Conservation (phyloP, 768 basidiomycete species). For the Calocybe cyanea region DNA sequence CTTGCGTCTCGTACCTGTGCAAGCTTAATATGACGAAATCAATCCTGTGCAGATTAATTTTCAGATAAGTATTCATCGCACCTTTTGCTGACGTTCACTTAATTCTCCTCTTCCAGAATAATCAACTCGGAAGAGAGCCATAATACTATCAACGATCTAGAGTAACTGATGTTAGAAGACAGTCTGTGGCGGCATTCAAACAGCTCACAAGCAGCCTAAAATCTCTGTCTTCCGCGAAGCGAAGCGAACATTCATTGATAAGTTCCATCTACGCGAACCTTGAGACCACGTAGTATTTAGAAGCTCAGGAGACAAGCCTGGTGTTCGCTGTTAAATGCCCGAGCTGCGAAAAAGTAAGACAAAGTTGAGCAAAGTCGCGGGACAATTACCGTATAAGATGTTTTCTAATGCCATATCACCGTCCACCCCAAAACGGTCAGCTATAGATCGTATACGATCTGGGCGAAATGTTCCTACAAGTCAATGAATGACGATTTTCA, state of each 20-base stretch:
- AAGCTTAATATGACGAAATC: conserved; percentile 43
- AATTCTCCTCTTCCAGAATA: conserved; percentile 91
- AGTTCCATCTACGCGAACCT: conserved; percentile 70
- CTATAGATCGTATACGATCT: conserved; percentile 86
- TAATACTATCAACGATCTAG: conserved; percentile 93
- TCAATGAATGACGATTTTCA: background rate
- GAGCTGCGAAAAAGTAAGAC: conserved; percentile 42
- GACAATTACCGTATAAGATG: conserved; percentile 71
- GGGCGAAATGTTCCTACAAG: conserved; percentile 85
- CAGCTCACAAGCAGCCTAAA: conserved; percentile 59
- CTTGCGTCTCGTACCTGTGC: conserved; percentile 54
- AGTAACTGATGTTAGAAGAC: conserved; percentile 10
- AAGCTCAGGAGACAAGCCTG: conserved; percentile 47
- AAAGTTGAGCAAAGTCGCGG: background rate
- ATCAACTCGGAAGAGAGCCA: conserved; percentile 95
- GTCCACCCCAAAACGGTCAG: conserved; percentile 93
- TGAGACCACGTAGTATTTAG: background rate
- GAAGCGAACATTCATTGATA: conserved; percentile 82
- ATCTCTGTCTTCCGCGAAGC: conserved; percentile 88
- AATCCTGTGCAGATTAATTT: no score
- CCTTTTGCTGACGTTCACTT: conserved; percentile 92
- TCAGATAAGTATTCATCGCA: conserved; percentile 17
- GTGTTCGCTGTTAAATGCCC: conserved; percentile 91
- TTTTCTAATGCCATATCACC: conserved; percentile 84
- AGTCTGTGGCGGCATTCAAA: background rate